Conservation (phyloP, 805 yeast genomes). For the Starmerella bombicola region DNA sequence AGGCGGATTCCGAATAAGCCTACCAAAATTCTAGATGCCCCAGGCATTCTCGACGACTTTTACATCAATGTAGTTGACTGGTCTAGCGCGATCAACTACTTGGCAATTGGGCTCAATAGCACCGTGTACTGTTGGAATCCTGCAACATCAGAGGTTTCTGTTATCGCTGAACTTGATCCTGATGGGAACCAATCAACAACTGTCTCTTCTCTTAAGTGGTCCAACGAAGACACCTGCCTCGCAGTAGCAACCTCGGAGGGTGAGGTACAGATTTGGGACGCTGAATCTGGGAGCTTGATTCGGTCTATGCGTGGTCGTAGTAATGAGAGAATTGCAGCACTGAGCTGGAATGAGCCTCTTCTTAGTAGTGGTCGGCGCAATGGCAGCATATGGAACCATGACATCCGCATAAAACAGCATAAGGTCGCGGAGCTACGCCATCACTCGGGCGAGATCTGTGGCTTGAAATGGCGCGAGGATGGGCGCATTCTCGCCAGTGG, state of each 20-base stretch:
- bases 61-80: conserved; percentile 77
- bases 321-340: conserved; percentile 60
- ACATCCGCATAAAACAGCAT: conserved; percentile 76
- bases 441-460: conserved; percentile 87
- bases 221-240: conserved; percentile 69
- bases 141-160: conserved; percentile 61
- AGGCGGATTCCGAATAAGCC: conserved; percentile 76
- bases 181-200: conserved; percentile 29
- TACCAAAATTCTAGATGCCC: conserved; percentile 89
- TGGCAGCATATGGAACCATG: conserved; percentile 77
- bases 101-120: conserved; percentile 80
- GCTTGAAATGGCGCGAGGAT: conserved; percentile 71
- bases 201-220: conserved; percentile 74
- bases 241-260: conserved; percentile 81
- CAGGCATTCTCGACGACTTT: conserved; percentile 86
- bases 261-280: conserved; percentile 83
- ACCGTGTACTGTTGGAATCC: conserved; percentile 91
- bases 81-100: conserved; percentile 58
- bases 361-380: conserved; percentile 78
- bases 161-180: conserved; percentile 29
- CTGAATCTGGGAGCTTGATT: conserved; percentile 56
- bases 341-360: conserved; percentile 72
- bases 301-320: conserved; percentile 67
- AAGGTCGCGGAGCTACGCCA: conserved; percentile 45
- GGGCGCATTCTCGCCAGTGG: conserved; percentile 83